Evolutionary conservation across 371 early-diverging fungal genomes (phyloP).

Genomic region (Sporodiniella umbellata): DNA sequence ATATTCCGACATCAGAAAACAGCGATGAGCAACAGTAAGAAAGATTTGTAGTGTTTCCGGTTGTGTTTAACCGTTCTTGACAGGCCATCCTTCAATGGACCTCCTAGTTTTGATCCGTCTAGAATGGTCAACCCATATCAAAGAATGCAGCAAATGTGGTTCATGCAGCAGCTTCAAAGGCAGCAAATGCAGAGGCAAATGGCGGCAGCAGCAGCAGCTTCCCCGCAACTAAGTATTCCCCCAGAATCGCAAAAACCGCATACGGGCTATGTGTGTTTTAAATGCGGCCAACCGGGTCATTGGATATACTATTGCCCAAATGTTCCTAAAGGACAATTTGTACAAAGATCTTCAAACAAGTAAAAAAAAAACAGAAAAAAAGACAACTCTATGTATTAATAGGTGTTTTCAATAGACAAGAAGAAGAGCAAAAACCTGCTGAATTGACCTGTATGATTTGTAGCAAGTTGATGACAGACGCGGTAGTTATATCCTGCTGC

Average conservation of each 20-base stretch:
- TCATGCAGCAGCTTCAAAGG: slow-evolving; percentile 37
- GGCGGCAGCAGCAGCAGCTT: slow-evolving; percentile 7
- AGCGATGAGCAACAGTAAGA: background rate
- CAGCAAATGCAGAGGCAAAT: slow-evolving; percentile 35
- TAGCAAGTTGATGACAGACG: slow-evolving; percentile 71
- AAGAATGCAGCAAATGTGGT: slow-evolving; percentile 32
- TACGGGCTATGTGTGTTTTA: slow-evolving; percentile 47
- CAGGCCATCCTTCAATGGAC: background rate
- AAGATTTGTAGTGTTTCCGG: background rate
- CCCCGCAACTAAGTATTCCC: slow-evolving; percentile 29
- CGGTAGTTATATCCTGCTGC: slow-evolving; percentile 85
- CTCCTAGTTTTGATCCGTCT: slow-evolving; percentile 27
- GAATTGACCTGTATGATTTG: slow-evolving; percentile 78
- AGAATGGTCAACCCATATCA: slow-evolving; percentile 40
- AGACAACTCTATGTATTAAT: background rate
- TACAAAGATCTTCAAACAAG: slow-evolving; percentile 32
- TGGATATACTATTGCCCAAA: slow-evolving; percentile 58
- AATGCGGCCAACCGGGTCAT: slow-evolving; percentile 51
- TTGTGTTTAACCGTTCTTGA: no score
- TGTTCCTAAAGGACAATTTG: slow-evolving; percentile 47
- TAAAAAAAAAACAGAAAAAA: slow-evolving; percentile 5
- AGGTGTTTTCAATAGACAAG: background rate
- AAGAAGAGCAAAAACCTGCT: slow-evolving; percentile 28
- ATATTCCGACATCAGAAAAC: background rate
- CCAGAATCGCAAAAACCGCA: slow-evolving; percentile 48